Base-by-base conservation (phyloP, 2,329 filamentous ascomycete species). In the Fusarium xylarioides region DNA sequence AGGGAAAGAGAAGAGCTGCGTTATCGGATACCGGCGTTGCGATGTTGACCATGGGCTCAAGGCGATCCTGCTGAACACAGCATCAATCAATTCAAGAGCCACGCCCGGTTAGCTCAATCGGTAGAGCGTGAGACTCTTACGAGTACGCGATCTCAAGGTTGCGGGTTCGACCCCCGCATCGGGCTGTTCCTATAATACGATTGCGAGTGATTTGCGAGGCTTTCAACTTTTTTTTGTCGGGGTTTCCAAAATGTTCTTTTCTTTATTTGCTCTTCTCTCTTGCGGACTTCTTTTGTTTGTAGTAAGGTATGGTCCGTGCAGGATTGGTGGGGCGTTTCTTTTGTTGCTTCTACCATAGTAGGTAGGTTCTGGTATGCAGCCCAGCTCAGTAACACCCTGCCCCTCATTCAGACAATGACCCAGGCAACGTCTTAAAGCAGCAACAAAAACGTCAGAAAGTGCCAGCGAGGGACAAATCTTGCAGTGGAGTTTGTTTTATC, bases 41-140 rank as follows among this genome's bases (percentile, higher is more conserved):
- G 15, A 42, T 35, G 14, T 12, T 23, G n/a, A 32, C 23, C 23
- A 28, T 28, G 23, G 14, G 34, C 21, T 54, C 15, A 59, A 38
- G 30, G 19, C 42, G 43, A 55, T 50, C 54, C 37, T 59, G 53
- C 28, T 35, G 19, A 4, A 1, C 6, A 2, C 4, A 9, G 10
- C 11, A 35, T n/a, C 52, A 71, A 70, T 53, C 49, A 73, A 70
- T 49, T 52, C 79, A 74, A 55, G 68, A 70, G 61, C 16, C 81
- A 81, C 79, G 79, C 80, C 79, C 81, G 76, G 71, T 77, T 78
- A 77, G 76, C 75, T 79, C 77, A 78, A 79, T 79, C 77, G 77
- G 76, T 90, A 91, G 89, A 91, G 89, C 89, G 88, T 90, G 86
- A 90, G 89, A 90, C 89, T 91, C 89, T 87, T 87, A 87, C 11